Evolutionary conservation across 2,329 filamentous ascomycete genomes (phyloP).

Genomic region (Orbilia brochopaga): DNA sequence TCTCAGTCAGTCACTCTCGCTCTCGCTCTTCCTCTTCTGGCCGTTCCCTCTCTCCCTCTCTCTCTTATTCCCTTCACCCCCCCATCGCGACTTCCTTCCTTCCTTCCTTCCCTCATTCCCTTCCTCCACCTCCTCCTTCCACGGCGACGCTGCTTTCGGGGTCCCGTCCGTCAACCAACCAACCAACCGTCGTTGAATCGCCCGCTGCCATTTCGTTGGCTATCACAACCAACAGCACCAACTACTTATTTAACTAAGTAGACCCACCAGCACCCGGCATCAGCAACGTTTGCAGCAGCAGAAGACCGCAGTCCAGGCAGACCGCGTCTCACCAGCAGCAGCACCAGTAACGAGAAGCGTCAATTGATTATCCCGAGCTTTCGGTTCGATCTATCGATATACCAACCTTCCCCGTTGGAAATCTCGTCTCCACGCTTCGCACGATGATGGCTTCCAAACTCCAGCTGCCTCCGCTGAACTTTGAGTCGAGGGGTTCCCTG

Average conservation of each 20-base stretch:
- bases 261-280: not conserved
- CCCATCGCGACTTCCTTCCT: conserved; percentile 2
- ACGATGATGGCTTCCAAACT: conserved; percentile 46
- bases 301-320: not conserved
- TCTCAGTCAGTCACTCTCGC: too few relatives aligned
- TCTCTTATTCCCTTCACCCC: not conserved
- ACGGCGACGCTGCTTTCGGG: conserved; percentile 1
- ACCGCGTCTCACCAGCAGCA: not conserved
- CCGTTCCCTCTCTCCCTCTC: not conserved
- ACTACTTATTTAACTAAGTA: too few relatives aligned
- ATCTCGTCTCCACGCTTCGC: not conserved
- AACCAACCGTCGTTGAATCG: not conserved
- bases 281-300: not conserved
- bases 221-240: not conserved
- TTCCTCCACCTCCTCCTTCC: not conserved
- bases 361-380: conserved; percentile 2
- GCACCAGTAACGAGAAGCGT: not conserved
- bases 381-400: conserved; percentile 1
- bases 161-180: not conserved
- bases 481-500: conserved; percentile 41
- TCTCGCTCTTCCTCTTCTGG: conserved; percentile 5
- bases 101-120: not conserved
- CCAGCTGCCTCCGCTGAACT: conserved; percentile 46
- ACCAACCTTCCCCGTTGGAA: not conserved
- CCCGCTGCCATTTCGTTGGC: not conserved